Conservation (phyloP, 2,329 filamentous ascomycete species). For the Erysiphe neolycopersici region DNA sequence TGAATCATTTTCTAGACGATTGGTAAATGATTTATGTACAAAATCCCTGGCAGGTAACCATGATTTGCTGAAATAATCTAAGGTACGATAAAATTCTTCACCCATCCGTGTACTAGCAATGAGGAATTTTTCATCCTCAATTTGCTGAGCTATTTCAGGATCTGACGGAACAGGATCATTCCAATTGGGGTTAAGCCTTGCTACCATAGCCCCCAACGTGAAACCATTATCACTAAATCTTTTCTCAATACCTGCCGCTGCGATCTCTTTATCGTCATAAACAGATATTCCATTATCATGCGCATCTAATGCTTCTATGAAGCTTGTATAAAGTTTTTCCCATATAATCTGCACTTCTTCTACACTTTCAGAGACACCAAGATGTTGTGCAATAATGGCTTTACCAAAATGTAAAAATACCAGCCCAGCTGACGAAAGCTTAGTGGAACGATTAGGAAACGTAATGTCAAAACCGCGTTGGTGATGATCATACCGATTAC, state of each 20-base stretch:
- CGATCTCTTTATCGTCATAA: constrained; percentile 46
- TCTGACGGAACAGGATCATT: constrained; percentile 35
- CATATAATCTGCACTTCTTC: constrained; percentile 50
- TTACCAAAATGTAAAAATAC: constrained; percentile 92
- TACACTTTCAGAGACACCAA: constrained; percentile 31
- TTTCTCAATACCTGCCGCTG: constrained; percentile 48
- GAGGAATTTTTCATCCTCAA: constrained; percentile 59
- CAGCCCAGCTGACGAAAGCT: constrained; percentile 77
- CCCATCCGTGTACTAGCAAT: constrained; percentile 62
- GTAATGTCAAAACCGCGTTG: constrained; percentile 70
- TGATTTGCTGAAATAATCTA: constrained; percentile 44
- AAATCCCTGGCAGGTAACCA: constrained; percentile 75
- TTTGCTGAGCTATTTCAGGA: constrained; percentile 32
- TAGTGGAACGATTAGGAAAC: constrained; percentile 63
- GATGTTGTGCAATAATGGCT: constrained; percentile 46
- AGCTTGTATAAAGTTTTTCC: constrained; percentile 73
- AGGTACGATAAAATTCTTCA: constrained; percentile 58
- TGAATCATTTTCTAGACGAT: constrained; percentile 38
- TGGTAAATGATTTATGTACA: constrained; percentile 49
- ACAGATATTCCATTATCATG: constrained; percentile 85
- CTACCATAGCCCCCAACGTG: constrained; percentile 60
- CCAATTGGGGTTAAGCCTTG: constrained; percentile 53
- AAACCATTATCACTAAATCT: constrained; percentile 65
- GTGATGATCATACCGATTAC: constrained; percentile 84
- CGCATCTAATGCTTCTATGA: constrained; percentile 87